phyloP scores from a whole-genome alignment of 306 rosid genomes.

The Sesbania bispinosa region DNA sequence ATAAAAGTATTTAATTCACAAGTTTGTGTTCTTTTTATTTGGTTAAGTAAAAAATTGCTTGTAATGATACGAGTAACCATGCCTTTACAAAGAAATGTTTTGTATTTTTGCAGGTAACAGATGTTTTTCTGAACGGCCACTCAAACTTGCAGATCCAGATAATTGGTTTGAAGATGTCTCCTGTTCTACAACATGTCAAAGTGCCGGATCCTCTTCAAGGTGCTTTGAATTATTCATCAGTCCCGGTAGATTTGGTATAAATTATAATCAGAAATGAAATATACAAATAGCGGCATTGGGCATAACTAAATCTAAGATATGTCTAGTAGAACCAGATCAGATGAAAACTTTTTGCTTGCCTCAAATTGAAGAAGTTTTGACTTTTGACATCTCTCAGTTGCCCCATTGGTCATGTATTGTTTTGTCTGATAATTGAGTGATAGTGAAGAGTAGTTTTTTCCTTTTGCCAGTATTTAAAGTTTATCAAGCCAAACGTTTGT shows the following conservation, averaged over 20 bases:
- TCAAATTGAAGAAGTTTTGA: not conserved
- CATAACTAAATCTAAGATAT: not conserved
- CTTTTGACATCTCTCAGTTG: not conserved
- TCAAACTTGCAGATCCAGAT: constrained; percentile 59
- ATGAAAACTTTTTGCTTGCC: not conserved
- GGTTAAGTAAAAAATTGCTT: not conserved
- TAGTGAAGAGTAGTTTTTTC: too few relatives aligned
- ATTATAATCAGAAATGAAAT: not conserved
- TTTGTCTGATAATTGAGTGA: not conserved
- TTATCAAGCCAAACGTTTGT: too few relatives aligned
- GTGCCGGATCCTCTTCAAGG: constrained; percentile 34
- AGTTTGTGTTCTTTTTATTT: not conserved
- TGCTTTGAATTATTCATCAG: constrained; percentile 39
- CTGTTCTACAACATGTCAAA: constrained; percentile 42
- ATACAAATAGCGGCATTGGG: not conserved
- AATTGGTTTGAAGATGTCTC: constrained; percentile 62
- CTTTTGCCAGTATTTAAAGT: too few relatives aligned
- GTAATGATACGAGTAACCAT: not conserved
- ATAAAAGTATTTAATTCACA: not conserved
- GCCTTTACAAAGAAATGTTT: not conserved
- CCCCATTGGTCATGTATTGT: not conserved
- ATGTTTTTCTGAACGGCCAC: constrained; percentile 68
- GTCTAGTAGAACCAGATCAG: not conserved
- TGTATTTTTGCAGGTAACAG: constrained; percentile 56
- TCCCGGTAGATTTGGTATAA: not conserved